Percentiles rank a stretch among this genome's conserved stretches.
Evolutionary conservation across 495 filamentous ascomycete genomes (phyloP).

Genomic region (Cercophora samala): DNA sequence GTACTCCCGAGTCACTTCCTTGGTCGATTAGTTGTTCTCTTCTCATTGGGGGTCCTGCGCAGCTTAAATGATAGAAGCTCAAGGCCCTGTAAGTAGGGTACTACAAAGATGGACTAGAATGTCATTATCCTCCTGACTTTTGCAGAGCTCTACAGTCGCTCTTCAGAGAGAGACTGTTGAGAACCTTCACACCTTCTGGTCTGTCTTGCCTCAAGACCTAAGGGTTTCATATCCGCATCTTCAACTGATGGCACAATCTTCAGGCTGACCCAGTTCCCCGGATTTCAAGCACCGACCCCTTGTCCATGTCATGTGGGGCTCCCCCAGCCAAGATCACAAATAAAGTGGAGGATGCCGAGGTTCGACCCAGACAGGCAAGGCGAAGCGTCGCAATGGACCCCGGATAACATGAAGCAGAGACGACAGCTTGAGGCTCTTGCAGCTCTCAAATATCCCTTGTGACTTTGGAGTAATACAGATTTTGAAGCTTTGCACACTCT

Average conservation of each 20-base stretch:
- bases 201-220: background rate
- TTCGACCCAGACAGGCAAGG: background rate
- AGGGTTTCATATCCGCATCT: background rate
- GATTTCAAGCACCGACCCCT: background rate
- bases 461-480: background rate
- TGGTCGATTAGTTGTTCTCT: too few relatives aligned
- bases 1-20: too few relatives aligned
- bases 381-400: background rate
- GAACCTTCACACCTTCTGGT: too few relatives aligned
- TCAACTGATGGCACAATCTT: background rate
- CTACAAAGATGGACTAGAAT: too few relatives aligned
- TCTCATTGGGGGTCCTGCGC: too few relatives aligned
- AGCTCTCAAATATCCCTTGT: background rate
- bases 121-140: too few relatives aligned
- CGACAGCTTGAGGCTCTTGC: background rate
- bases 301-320: background rate
- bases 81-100: too few relatives aligned
- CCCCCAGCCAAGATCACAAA: background rate
- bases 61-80: too few relatives aligned
- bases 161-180: too few relatives aligned
- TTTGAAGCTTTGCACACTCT: background rate
- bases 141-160: too few relatives aligned
- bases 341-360: slow-evolving; percentile 7
- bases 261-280: background rate
- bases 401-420: slow-evolving; percentile 7